Evolutionary conservation across 176 grass and related monocot species (phyloP).

Genomic region (Avena atlantica): DNA sequence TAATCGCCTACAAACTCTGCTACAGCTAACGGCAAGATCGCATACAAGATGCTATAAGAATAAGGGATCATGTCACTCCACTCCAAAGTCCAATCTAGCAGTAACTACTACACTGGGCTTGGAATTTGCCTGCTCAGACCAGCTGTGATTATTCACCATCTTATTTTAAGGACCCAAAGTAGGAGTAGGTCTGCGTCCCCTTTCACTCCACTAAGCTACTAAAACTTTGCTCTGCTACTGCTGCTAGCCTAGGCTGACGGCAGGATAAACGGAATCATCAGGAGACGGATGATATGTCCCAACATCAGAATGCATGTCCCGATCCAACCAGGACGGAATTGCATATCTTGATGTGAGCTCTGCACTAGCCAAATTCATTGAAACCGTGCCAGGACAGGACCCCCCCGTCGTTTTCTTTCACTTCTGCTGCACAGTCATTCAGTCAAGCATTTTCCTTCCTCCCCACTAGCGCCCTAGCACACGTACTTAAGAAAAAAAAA

Average conservation of each 20-base stretch:
- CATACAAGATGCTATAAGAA: neutral
- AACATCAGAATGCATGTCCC: conserved; percentile 6
- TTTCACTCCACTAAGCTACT: conserved; percentile 25
- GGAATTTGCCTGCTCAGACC: neutral
- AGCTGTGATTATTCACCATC: neutral
- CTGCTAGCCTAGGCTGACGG: conserved; percentile 17
- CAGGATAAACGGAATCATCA: conserved; percentile 30
- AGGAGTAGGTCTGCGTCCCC: conserved; percentile 11
- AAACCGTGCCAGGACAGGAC: neutral
- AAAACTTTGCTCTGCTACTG: neutral
- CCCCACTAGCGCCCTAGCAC: neutral
- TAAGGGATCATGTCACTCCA: conserved; percentile 12
- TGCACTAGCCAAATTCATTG: conserved; percentile 42
- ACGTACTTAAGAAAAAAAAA: neutral
- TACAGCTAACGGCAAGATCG: conserved; percentile 39
- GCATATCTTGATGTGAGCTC: conserved; percentile 50
- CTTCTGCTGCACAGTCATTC: neutral
- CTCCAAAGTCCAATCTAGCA: neutral
- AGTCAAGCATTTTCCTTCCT: neutral
- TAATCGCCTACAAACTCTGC: conserved; percentile 30
- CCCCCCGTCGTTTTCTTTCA: conserved; percentile 2
- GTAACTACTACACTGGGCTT: conserved; percentile 17
- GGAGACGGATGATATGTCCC: conserved; percentile 16
- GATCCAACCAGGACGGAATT: conserved; percentile 48
- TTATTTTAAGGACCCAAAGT: neutral